These are phyloP conservation scores for Zymoseptoria ardabiliae DNA, from an alignment of 2,329 filamentous ascomycete genomes.

Conservation along the genomic window DNA sequence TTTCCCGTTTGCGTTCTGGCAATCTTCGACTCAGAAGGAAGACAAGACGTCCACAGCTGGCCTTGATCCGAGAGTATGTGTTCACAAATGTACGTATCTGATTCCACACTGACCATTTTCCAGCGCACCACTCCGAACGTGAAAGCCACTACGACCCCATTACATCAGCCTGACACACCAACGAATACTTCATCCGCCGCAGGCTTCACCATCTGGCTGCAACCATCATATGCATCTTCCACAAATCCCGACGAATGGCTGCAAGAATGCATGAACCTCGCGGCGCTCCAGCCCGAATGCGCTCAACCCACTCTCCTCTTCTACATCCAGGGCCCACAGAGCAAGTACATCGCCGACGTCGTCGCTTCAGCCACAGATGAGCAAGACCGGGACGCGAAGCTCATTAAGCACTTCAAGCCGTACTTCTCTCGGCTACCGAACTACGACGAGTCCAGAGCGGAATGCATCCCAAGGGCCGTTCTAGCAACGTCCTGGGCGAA, in stretches of 20 bases:
- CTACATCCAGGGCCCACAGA: constrained; percentile 64
- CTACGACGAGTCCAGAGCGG: constrained; percentile 47
- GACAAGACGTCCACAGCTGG: not conserved
- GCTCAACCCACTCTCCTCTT: constrained; percentile 80
- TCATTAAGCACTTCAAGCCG: constrained; percentile 64
- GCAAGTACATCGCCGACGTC: constrained; percentile 44
- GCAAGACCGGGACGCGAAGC: constrained; percentile 45
- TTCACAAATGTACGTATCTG: not conserved
- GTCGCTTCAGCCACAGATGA: constrained; percentile 29
- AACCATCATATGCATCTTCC: constrained; percentile 57
- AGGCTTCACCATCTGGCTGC: constrained; percentile 69
- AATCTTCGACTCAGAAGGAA: not conserved
- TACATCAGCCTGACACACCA: constrained; percentile 22
- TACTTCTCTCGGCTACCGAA: constrained; percentile 70
- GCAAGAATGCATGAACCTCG: constrained; percentile 62
- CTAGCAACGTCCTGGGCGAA: constrained; percentile 70
- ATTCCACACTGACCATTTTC: not conserved
- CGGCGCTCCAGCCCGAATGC: constrained; percentile 50
- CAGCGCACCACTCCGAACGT: constrained; percentile 29
- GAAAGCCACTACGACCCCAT: constrained; percentile 31
- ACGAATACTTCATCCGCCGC: constrained; percentile 30
- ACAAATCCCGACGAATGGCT: constrained; percentile 58
- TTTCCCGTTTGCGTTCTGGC: constrained; percentile 72
- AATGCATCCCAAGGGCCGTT: constrained; percentile 56
- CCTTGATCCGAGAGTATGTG: not conserved